Conservation (phyloP, 2,329 filamentous ascomycete species). For the Lecanicillium sp. region DNA sequence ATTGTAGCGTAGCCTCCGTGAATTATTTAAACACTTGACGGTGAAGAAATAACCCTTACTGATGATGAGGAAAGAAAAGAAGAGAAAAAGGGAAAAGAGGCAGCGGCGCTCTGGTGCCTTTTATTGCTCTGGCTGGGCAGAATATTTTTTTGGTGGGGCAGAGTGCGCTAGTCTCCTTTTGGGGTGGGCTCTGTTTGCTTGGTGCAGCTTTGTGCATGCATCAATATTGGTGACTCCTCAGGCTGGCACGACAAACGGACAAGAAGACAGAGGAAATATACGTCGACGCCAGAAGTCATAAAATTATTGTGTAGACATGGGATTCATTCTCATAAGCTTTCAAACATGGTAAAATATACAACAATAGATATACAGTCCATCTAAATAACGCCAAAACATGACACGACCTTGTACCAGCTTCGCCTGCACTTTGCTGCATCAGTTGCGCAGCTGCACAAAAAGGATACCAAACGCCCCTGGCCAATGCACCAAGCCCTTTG, state of each 20-base stretch:
- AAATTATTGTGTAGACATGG: background rate
- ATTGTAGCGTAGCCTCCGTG: slow-evolving; percentile 41
- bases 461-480: too few species aligned
- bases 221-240: too few species aligned
- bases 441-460: background rate
- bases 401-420: too few species aligned
- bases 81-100: slow-evolving; percentile 13
- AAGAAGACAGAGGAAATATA: too few species aligned
- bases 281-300: too few species aligned
- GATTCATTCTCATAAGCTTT: background rate
- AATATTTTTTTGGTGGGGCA: slow-evolving; percentile 1
- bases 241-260: too few species aligned
- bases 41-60: slow-evolving; percentile 40
- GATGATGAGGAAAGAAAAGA: slow-evolving; percentile 33
- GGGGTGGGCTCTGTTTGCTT: background rate
- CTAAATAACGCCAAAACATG: too few species aligned
- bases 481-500: too few species aligned
- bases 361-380: too few species aligned
- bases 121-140: slow-evolving; percentile 5
- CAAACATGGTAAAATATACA: background rate
- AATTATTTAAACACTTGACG: slow-evolving; percentile 42
- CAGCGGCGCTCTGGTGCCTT: slow-evolving; percentile 1
- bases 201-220: too few species aligned
- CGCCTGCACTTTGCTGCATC: too few species aligned
- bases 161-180: slow-evolving; percentile 4